Evolutionary conservation across 2,329 filamentous ascomycete species (phyloP), one percentile per base, ranked within the genome.

Genomic region (Orbilia oligospora): DNA sequence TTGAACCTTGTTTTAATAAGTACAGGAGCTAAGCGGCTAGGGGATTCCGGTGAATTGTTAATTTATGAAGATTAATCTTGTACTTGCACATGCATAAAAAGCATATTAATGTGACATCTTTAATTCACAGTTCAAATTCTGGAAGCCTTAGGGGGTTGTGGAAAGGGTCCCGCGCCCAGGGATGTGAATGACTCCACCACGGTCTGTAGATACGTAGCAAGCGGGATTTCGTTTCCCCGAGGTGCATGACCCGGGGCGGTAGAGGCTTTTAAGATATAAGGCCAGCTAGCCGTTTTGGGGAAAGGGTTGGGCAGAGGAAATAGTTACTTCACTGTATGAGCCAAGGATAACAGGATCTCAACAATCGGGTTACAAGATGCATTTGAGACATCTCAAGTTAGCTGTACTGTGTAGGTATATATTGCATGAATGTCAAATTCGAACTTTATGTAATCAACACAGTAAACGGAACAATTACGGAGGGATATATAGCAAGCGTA

Each of bases 101-200:
- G 10, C 8, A 38, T 38, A 38, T 9, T 3, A 9, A 38, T 38
- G 36, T 14, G 36, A 38, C 10, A 61, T 36, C 33, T 27, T 61
- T 30, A 44, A 16, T 41, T 22, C 30, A 24, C 8, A 41, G n/a
- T n/a, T n/a, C n/a, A n/a, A n/a, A 16, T 44, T 61, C 56, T 44
- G 20, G 56, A 61, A 61, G 36, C 56, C 36, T 30, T 30, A 61
- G 16, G 18, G 4, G 14, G 3, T 44, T 36, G 8, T 9, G 24
- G 36, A 5, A 20, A 44, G 56, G 33, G 36, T 27, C n/a, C 53
- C 53, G n/a, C 53, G 16, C 16, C 53, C 53, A 36, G 18, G 56
- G 56, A 18, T 44, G 36, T 61, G 56, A 20, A 27, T 41, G 36
- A 61, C 56, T 61, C 56, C 56, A 61, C 56, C 36, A 44, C 56